Percentiles rank a stretch among this genome's conserved stretches.
These are phyloP conservation scores for Kwoniella sp. DNA, from an alignment of 768 basidiomycete species.

Conservation along the genomic window DNA sequence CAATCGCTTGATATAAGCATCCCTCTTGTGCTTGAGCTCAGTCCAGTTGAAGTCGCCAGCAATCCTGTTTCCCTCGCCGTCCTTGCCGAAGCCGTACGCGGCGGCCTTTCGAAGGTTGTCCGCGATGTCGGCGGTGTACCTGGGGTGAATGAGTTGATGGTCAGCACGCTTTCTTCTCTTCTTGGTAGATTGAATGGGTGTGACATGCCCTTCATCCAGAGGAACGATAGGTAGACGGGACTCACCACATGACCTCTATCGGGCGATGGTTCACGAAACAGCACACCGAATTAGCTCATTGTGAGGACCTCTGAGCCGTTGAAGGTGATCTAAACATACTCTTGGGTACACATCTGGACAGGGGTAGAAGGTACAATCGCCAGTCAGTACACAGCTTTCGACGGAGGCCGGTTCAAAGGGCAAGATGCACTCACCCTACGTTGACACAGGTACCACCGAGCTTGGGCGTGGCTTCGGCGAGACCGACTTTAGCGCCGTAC, in stretches of 20 bases:
- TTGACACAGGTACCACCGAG: conserved; percentile 98
- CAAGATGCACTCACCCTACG: conserved; percentile 63
- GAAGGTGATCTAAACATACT: conserved; percentile 60
- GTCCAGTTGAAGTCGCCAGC: conserved; percentile 76
- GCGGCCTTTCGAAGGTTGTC: conserved; percentile 79
- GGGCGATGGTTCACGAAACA: background rate
- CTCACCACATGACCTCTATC: conserved; percentile 93
- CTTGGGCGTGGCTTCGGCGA: conserved; percentile 73
- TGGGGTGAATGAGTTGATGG: background rate
- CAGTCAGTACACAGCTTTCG: background rate
- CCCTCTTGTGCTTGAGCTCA: conserved; percentile 87
- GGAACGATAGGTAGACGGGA: conserved; percentile 61
- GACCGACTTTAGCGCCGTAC: conserved; percentile 90
- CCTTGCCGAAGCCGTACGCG: conserved; percentile 61
- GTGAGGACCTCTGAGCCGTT: background rate
- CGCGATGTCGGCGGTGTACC: conserved; percentile 61
- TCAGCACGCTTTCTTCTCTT: background rate
- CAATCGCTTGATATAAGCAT: conserved; percentile 86
- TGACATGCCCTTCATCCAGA: background rate
- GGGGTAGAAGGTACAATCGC: conserved; percentile 55
- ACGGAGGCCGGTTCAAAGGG: background rate
- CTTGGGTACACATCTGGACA: conserved; percentile 86
- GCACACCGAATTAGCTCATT: too few species aligned
- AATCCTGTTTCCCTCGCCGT: conserved; percentile 60
- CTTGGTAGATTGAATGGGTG: background rate